Evolutionary conservation across 1,284 basidiomycete genomes (phyloP).

Genomic region (Microbotryomycetes sp.): DNA sequence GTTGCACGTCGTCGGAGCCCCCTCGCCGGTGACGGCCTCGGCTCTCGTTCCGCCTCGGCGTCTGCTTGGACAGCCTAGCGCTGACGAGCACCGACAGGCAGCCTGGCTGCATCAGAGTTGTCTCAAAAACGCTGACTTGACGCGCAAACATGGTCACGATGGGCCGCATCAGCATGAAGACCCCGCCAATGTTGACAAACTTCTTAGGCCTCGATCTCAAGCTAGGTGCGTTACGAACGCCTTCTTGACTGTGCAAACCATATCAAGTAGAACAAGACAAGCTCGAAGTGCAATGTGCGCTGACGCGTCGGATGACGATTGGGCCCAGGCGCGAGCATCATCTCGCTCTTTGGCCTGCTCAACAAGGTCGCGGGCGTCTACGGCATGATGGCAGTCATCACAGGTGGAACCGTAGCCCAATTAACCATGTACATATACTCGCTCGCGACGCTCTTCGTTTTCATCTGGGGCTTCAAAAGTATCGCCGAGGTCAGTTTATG

Average conservation of each 20-base stretch:
- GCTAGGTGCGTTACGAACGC: not conserved
- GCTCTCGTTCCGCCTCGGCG: too few relatives aligned
- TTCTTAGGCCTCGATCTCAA: conserved; percentile 1
- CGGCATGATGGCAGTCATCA: conserved; percentile 84
- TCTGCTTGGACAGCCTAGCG: too few relatives aligned
- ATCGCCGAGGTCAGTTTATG: conserved; percentile 59
- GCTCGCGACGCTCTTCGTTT: conserved; percentile 66
- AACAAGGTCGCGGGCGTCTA: conserved; percentile 99
- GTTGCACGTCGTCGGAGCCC: too few relatives aligned
- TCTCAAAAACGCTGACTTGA: too few relatives aligned
- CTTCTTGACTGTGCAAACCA: not conserved
- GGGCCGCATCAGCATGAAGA: not conserved
- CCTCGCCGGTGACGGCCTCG: too few relatives aligned
- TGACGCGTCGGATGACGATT: conserved; percentile 61
- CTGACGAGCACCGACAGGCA: too few relatives aligned
- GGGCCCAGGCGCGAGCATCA: conserved; percentile 58
- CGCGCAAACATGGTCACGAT: conserved; percentile 1
- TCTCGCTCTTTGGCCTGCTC: conserved; percentile 79
- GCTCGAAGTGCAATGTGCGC: not conserved
- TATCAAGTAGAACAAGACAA: not conserved
- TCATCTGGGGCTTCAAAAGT: conserved; percentile 79
- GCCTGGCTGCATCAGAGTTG: too few relatives aligned
- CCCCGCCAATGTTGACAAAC: not conserved
- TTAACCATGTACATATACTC: conserved; percentile 90
- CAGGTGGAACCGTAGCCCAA: conserved; percentile 68